Percentiles rank a stretch among this genome's conserved stretches.
phyloP scores from a whole-genome alignment of 225 moss, liverwort and hornwort genomes.

The Neckera pumila region DNA sequence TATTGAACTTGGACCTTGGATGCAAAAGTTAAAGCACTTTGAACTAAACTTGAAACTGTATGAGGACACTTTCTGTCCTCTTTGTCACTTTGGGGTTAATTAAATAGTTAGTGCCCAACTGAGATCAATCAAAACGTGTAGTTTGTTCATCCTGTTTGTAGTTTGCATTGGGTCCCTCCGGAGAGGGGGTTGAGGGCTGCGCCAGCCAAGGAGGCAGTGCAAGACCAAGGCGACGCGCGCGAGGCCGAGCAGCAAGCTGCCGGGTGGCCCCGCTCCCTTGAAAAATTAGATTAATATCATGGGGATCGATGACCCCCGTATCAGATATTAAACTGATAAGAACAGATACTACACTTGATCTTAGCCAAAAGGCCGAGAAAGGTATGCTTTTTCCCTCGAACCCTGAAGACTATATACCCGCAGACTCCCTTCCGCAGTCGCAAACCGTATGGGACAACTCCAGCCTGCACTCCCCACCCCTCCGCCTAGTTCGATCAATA shows the following conservation, averaged over 20 bases:
- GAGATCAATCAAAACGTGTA: too few species aligned
- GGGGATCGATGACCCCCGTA: background rate
- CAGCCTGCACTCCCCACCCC: too few species aligned
- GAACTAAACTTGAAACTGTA: too few species aligned
- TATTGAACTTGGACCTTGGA: too few species aligned
- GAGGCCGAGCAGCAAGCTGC: background rate
- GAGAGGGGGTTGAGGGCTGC: background rate
- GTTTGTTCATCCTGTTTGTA: too few species aligned
- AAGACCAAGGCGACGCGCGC: background rate
- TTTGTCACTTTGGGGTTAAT: too few species aligned
- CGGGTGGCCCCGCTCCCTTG: background rate
- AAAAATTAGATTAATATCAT: background rate
- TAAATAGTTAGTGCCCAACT: too few species aligned
- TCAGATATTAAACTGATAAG: conserved; percentile 34
- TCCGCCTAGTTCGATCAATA: too few species aligned
- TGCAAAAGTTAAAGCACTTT: too few species aligned
- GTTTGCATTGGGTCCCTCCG: background rate
- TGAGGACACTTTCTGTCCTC: too few species aligned
- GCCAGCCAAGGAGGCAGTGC: background rate
- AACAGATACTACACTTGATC: conserved; percentile 81
- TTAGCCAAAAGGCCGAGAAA: conserved; percentile 79
- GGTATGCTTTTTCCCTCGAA: fast-evolving
- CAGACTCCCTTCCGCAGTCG: fast-evolving
- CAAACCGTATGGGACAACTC: background rate
- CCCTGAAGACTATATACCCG: fast-evolving